phyloP scores from a whole-genome alignment of 495 filamentous ascomycete genomes.

The Chaetomium cochliodes region DNA sequence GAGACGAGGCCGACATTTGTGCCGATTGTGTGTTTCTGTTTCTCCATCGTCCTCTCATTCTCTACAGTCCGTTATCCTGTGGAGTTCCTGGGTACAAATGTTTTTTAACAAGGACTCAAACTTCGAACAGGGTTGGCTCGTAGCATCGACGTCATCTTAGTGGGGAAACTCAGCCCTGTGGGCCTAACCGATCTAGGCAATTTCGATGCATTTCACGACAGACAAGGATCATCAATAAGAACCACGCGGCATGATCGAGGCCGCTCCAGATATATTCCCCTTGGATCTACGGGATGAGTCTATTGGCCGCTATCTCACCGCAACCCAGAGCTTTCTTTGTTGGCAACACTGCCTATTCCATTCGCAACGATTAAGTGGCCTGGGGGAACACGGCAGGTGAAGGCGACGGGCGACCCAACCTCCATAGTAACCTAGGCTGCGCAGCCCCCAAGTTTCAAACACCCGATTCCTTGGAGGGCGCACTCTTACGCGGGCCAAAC shows the following conservation, averaged over 20 bases:
- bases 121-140: background rate
- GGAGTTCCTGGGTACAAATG: no score
- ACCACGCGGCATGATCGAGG: no score
- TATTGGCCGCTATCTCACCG: no score
- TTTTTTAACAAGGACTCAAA: no score
- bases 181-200: background rate
- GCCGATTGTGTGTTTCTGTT: background rate
- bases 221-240: no score
- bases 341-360: background rate
- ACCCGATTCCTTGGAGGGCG: background rate
- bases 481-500: background rate
- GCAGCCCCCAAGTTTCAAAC: background rate
- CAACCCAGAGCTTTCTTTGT: no score
- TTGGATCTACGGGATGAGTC: no score
- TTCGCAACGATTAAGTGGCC: background rate
- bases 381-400: conserved; percentile 1
- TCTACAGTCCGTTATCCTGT: no score
- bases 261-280: no score
- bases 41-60: background rate
- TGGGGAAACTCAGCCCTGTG: conserved; percentile 20
- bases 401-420: background rate
- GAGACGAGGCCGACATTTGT: conserved; percentile 2
- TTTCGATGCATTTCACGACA: background rate
- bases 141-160: conserved; percentile 14
- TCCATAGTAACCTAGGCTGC: background rate